phyloP scores from a whole-genome alignment of 129 eudicot genomes.

The Cynara cardunculus region DNA sequence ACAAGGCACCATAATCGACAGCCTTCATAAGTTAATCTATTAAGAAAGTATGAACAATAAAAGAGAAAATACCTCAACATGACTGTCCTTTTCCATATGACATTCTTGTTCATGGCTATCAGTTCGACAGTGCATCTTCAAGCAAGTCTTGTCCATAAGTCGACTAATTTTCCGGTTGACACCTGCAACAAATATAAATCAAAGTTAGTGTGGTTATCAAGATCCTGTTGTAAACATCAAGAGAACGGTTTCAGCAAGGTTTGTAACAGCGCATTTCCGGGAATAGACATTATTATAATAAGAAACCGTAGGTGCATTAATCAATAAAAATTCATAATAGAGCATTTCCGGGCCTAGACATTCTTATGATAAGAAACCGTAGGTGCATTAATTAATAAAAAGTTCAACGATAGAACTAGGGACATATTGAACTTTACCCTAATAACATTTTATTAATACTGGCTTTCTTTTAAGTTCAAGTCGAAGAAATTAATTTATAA shows the following conservation, averaged over 20 bases:
- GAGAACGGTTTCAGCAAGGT: background rate
- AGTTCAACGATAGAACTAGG: too few relatives aligned
- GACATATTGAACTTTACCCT: too few relatives aligned
- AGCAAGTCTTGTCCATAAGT: conserved; percentile 29
- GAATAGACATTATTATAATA: too few relatives aligned
- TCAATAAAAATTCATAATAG: too few relatives aligned
- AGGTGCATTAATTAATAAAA: too few relatives aligned
- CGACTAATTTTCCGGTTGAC: conserved; percentile 9
- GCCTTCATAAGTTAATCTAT: background rate
- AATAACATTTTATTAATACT: too few relatives aligned
- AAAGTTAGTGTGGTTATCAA: conserved; percentile 1
- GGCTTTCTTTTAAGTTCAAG: too few relatives aligned
- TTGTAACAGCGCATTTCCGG: background rate
- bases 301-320: too few relatives aligned
- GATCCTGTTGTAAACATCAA: conserved; percentile 1
- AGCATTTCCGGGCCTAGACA: background rate
- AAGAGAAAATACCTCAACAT: conserved; percentile 23
- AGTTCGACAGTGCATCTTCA: background rate
- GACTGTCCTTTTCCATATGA: conserved; percentile 11
- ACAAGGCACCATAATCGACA: background rate
- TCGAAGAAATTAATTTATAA: too few relatives aligned
- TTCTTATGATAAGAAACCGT: too few relatives aligned
- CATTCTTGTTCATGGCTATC: background rate
- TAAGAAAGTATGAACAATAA: background rate
- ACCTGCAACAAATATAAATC: conserved; percentile 21